phyloP scores from a whole-genome alignment of 2,329 filamentous ascomycete species.

The Penicillium sp. region DNA sequence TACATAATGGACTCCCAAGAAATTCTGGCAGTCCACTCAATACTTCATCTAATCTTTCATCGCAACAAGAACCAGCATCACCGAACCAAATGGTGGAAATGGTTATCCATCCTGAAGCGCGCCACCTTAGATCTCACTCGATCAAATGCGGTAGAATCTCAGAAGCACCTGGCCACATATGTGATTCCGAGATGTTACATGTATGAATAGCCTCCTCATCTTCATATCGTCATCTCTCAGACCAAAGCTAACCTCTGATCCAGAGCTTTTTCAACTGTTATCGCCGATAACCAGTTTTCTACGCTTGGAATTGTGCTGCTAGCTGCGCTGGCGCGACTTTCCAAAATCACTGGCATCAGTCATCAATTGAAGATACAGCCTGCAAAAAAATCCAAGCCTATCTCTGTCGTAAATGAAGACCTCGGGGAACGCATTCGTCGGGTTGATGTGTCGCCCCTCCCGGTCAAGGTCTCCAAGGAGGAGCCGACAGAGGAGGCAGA shows the following conservation, averaged over 20 bases:
- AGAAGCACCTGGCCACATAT: conserved; percentile 34
- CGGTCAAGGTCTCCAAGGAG: background rate
- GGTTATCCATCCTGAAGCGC: conserved; percentile 69
- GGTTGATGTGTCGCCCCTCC: conserved; percentile 1
- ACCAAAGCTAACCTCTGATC: conserved; percentile 7
- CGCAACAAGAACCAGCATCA: conserved; percentile 93
- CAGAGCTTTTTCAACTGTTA: conserved; percentile 63
- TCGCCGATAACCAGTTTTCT: conserved; percentile 71
- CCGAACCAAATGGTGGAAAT: conserved; percentile 75
- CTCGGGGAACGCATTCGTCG: conserved; percentile 29
- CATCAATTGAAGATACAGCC: conserved; percentile 19
- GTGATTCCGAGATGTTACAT: conserved; percentile 44
- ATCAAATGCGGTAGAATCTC: conserved; percentile 28
- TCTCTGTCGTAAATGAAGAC: conserved; percentile 19
- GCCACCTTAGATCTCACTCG: conserved; percentile 57
- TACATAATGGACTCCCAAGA: conserved; percentile 31
- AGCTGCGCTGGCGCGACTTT: conserved; percentile 60
- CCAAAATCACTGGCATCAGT: conserved; percentile 44
- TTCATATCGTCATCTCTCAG: background rate
- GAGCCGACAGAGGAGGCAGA: conserved; percentile 9
- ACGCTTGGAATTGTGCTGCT: conserved; percentile 68
- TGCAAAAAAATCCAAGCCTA: background rate
- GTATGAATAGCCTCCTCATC: conserved; percentile 31
- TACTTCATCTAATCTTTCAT: conserved; percentile 69
- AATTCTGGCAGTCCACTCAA: conserved; percentile 36